These are phyloP conservation scores for Cadophora sp. DNA, from an alignment of 2,329 filamentous ascomycete genomes.

Conservation along the genomic window DNA sequence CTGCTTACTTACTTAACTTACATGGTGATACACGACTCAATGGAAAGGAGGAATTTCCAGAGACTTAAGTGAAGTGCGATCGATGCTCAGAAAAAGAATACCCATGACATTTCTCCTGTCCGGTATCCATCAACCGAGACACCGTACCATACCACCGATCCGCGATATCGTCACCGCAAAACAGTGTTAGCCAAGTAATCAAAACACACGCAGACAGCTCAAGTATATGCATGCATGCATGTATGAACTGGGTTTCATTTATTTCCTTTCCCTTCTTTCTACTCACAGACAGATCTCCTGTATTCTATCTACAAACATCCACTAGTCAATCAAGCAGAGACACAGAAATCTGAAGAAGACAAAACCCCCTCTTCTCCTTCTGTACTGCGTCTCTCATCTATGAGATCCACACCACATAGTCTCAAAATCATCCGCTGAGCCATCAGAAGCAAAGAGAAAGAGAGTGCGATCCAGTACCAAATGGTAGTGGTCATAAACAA, in stretches of 20 bases:
- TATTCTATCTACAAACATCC: background rate
- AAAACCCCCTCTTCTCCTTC: background rate
- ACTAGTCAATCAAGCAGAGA: background rate
- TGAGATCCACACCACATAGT: background rate
- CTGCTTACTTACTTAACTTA: no score
- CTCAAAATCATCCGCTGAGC: background rate
- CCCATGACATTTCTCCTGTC: no score
- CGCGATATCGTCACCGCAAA: no score
- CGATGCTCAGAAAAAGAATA: no score
- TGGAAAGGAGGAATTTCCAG: no score
- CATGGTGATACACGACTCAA: no score
- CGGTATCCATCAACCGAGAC: no score
- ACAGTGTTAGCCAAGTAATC: no score
- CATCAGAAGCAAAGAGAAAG: background rate
- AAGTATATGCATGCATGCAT: no score
- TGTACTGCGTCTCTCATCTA: background rate
- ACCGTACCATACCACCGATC: no score
- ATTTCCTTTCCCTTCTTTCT: background rate
- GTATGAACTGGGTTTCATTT: background rate
- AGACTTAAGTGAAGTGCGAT: no score
- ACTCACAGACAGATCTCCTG: background rate
- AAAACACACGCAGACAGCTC: no score
- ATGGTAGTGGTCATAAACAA: slow-evolving; percentile 19
- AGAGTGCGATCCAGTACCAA: slow-evolving; percentile 18
- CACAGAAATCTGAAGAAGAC: background rate